Evolutionary conservation across 305 asterid species (phyloP), one percentile per base, ranked within the genome.

Genomic region (Fraxinus dipetala): DNA sequence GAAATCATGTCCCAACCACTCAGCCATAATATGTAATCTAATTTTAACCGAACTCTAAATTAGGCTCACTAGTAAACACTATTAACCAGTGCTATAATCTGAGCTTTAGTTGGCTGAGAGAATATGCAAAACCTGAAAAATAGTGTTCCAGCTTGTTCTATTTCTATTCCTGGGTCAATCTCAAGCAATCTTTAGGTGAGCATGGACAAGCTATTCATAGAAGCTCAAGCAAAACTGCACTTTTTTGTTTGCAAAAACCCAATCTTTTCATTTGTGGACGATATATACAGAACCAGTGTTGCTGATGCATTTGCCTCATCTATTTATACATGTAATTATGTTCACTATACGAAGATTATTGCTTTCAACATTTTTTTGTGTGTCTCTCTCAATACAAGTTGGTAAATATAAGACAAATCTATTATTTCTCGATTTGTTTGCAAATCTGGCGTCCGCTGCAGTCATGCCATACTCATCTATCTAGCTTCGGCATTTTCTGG

Each of bases 381-480:
- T 36, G 8, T 36, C 40, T 36, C 40, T 36, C 40, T 36, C 31
- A 7, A 6, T 22, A 18, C 24, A 59, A 59, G 11, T 59, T 20
- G 31, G 10, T 20, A 61, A 61, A 5, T 2, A 63, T 20, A 63
- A 2, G 72, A 61, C 2, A 5, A 5, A 24, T 63, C 5, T 22
- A 8, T 20, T 22, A 7, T 63, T 59, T 63, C 31, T 61, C 14
- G 7, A 40, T 38, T 7, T 51, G 67, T 80, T 82, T 10, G 10
- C 26, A 45, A 13, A 18, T 72, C 75, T 20, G 6, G 75, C 26
- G 20, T 84, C 73, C 73, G 78, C 40, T 87, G 92, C 94, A 92
- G 97, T 86, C 97, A 92, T 78, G 97, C 97, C 38, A 91, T 93
- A 78, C 89, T 93, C 34, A 85, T 69, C 35, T 93, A 90, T 85